Evolutionary conservation across 768 basidiomycete species (phyloP).

Genomic region (Tylopilus plumbeoviolaceoides): DNA sequence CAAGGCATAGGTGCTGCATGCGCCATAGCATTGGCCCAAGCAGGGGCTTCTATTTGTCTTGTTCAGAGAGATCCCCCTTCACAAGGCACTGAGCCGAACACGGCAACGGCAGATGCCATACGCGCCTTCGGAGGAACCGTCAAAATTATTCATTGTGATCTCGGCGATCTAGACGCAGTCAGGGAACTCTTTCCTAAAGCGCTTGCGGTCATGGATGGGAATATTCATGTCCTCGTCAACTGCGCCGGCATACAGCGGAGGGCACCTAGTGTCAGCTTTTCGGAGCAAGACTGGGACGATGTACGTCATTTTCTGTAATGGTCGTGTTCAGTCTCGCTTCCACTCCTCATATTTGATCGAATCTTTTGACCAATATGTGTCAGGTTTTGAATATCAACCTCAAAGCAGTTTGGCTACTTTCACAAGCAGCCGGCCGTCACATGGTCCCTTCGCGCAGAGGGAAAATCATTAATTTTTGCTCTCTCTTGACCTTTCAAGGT

Average conservation of each 20-base stretch:
- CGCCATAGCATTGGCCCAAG: constrained; percentile 51
- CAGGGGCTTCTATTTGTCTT: constrained; percentile 48
- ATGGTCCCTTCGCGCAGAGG: constrained; percentile 75
- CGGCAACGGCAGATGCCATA: constrained; percentile 35
- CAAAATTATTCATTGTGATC: constrained; percentile 53
- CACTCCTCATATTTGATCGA: constrained; percentile 5
- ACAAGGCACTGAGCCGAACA: constrained; percentile 30
- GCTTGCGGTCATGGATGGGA: constrained; percentile 45
- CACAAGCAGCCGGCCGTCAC: constrained; percentile 82
- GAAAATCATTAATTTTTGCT: constrained; percentile 69
- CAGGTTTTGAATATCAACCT: constrained; percentile 86
- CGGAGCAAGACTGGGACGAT: constrained; percentile 69
- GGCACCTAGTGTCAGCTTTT: constrained; percentile 60
- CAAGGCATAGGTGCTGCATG: constrained; percentile 54
- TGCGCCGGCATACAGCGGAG: constrained; percentile 62
- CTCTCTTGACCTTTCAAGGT: constrained; percentile 48
- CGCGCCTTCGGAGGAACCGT: constrained; percentile 32
- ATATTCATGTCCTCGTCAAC: constrained; percentile 64
- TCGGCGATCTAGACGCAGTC: constrained; percentile 48
- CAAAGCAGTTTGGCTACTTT: constrained; percentile 81
- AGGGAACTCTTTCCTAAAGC: constrained; percentile 46
- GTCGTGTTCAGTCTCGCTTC: constrained; percentile 6
- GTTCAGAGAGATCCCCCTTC: constrained; percentile 42
- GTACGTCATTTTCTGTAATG: constrained; percentile 41
- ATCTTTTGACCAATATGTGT: constrained; percentile 9